Evolutionary conservation across 2,329 filamentous ascomycete species (phyloP).

Genomic region (Arachnomyces sp.): DNA sequence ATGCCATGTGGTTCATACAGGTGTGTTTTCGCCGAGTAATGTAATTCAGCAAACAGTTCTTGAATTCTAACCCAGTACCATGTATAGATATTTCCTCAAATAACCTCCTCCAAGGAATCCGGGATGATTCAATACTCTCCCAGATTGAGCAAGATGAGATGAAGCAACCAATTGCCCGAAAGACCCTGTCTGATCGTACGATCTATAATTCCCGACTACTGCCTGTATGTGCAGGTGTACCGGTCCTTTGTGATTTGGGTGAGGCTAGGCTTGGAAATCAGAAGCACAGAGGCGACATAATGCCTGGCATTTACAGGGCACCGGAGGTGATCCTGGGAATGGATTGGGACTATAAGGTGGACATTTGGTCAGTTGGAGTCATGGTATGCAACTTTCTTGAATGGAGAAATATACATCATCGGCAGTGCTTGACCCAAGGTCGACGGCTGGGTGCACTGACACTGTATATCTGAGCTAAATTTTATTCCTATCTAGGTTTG

Average conservation of each 20-base stretch:
- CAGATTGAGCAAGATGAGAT: conserved; percentile 32
- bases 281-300: conserved; percentile 20
- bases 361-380: conserved; percentile 41
- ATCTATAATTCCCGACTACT: conserved; percentile 34
- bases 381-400: conserved; percentile 27
- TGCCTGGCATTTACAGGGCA: conserved; percentile 16
- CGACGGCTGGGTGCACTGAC: no score
- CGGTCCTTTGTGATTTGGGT: conserved; percentile 40
- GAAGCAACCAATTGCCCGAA: conserved; percentile 31
- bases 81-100: conserved; percentile 30
- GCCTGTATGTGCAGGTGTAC: conserved; percentile 23
- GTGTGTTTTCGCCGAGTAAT: conserved; percentile 7
- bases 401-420: no score
- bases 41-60: conserved; percentile 6
- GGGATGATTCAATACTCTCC: conserved; percentile 25
- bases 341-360: conserved; percentile 35
- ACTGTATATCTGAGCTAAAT: no score
- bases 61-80: not conserved
- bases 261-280: conserved; percentile 30
- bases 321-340: conserved; percentile 36
- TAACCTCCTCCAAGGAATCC: conserved; percentile 34
- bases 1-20: conserved; percentile 52
- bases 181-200: conserved; percentile 25
- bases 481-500: conserved; percentile 8
- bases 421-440: no score